These are phyloP conservation scores for Rosa hybrid DNA, from an alignment of 331 rosid species.

Conservation along the genomic window DNA sequence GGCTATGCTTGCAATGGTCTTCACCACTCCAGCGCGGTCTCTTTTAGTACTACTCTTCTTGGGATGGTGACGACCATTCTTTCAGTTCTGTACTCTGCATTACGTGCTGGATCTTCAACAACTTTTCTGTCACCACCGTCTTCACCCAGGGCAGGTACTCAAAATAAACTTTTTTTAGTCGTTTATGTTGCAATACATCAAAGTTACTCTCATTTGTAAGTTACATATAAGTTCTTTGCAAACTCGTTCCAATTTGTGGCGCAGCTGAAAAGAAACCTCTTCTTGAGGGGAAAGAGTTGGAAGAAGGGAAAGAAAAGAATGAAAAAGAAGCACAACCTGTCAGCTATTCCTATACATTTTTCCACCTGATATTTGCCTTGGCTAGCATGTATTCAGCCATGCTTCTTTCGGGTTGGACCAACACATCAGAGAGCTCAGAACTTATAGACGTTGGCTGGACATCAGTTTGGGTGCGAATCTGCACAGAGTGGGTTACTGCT, in stretches of 20 bases:
- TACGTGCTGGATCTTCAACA: slow-evolving; percentile 96
- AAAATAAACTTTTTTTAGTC: background rate
- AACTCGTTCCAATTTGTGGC: slow-evolving; percentile 8
- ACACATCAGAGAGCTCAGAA: slow-evolving; percentile 67
- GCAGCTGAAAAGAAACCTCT: slow-evolving; percentile 69
- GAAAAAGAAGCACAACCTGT: slow-evolving; percentile 72
- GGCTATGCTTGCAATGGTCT: slow-evolving; percentile 88
- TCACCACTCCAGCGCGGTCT: slow-evolving; percentile 67
- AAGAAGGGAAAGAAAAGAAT: slow-evolving; percentile 69
- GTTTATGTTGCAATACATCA: background rate
- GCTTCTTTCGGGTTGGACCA: slow-evolving; percentile 98
- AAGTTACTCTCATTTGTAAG: background rate
- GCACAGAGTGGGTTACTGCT: slow-evolving; percentile 90
- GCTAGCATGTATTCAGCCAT: slow-evolving; percentile 97
- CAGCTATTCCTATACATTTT: slow-evolving; percentile 85
- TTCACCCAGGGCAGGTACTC: slow-evolving; percentile 75
- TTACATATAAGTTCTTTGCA: slow-evolving; percentile 3
- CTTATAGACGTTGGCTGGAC: slow-evolving; percentile 97
- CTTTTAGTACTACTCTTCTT: slow-evolving; percentile 68
- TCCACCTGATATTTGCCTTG: slow-evolving; percentile 90
- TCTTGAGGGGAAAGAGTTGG: slow-evolving; percentile 57
- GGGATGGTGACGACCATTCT: slow-evolving; percentile 89
- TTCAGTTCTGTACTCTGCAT: slow-evolving; percentile 89
- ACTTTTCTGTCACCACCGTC: slow-evolving; percentile 86
- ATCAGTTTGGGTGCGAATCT: slow-evolving; percentile 91